Percentiles rank a stretch among this genome's conserved stretches.
phyloP scores from a whole-genome alignment of 23 red algal species.

The Pyropia yezoensis region DNA sequence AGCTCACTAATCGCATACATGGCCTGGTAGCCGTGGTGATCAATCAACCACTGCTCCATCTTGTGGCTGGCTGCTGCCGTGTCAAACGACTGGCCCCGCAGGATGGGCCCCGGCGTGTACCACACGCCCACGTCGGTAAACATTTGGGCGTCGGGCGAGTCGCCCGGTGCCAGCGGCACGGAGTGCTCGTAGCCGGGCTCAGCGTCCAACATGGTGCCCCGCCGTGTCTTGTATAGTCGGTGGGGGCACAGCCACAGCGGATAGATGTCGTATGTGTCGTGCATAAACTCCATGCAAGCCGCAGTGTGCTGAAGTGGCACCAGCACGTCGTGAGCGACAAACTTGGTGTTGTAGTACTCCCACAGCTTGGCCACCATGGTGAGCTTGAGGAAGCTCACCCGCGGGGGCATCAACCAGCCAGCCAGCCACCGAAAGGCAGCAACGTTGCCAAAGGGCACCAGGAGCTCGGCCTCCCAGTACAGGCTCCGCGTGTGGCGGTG shows the following conservation, averaged over 20 bases:
- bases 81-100: slow-evolving; percentile 36
- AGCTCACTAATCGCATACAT: slow-evolving; percentile 48
- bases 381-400: slow-evolving; percentile 58
- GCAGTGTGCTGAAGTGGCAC: slow-evolving; percentile 40
- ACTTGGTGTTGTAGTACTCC: slow-evolving; percentile 38
- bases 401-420: slow-evolving; percentile 65
- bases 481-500: slow-evolving; percentile 54
- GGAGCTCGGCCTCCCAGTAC: slow-evolving; percentile 52
- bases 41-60: slow-evolving; percentile 55
- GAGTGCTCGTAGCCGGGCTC: slow-evolving; percentile 29
- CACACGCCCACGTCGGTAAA: slow-evolving; percentile 57
- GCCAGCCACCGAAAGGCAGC: slow-evolving; percentile 33
- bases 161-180: slow-evolving; percentile 10
- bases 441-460: slow-evolving; percentile 56
- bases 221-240: slow-evolving; percentile 44
- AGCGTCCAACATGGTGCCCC: slow-evolving; percentile 50
- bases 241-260: slow-evolving; percentile 66
- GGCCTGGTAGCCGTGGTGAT: slow-evolving; percentile 52
- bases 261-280: slow-evolving; percentile 60
- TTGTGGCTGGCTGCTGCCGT: slow-evolving; percentile 43
- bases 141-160: slow-evolving; percentile 46
- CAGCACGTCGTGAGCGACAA: slow-evolving; percentile 55
- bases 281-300: slow-evolving; percentile 48
- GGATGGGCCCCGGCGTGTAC: slow-evolving; percentile 56
- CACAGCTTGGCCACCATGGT: slow-evolving; percentile 48